Evolutionary conservation across 805 yeast genomes (phyloP).

Genomic region (Candida hispaniensis): DNA sequence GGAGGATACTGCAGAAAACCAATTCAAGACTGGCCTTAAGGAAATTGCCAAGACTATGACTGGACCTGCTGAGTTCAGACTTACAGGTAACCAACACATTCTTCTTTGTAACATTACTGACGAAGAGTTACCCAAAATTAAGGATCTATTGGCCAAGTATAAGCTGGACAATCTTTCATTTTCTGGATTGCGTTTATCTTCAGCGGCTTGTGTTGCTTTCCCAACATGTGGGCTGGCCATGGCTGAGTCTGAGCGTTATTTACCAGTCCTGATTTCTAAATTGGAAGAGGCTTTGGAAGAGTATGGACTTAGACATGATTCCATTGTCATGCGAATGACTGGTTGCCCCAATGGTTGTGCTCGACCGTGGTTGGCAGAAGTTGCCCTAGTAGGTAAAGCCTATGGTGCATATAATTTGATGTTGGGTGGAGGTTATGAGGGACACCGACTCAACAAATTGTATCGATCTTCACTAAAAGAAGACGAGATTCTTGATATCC

Average conservation of each 20-base stretch:
- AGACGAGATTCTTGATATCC: constrained; percentile 66
- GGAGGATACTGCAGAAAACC: constrained; percentile 81
- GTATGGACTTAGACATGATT: constrained; percentile 85
- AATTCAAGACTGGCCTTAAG: constrained; percentile 78
- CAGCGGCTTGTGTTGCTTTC: constrained; percentile 95
- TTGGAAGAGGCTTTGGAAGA: constrained; percentile 83
- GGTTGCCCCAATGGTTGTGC: constrained; percentile 99
- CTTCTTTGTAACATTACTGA: constrained; percentile 64
- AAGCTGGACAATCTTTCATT: constrained; percentile 75
- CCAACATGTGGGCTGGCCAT: constrained; percentile 98
- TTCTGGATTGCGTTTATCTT: constrained; percentile 76
- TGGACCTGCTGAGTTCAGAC: constrained; percentile 62
- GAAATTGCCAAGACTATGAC: constrained; percentile 64
- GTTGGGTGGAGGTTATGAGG: constrained; percentile 94
- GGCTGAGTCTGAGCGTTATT: constrained; percentile 94
- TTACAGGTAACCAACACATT: constrained; percentile 94
- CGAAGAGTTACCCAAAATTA: constrained; percentile 51
- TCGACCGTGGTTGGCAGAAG: constrained; percentile 95
- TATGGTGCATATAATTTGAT: constrained; percentile 83
- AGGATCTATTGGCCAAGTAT: constrained; percentile 54
- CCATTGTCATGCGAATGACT: constrained; percentile 95
- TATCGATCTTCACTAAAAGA: constrained; percentile 82
- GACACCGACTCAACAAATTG: constrained; percentile 83
- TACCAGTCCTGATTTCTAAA: constrained; percentile 73
- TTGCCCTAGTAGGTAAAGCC: constrained; percentile 93